phyloP scores from a whole-genome alignment of 2,329 filamentous ascomycete genomes.

The Ascosphaera pollenicola region DNA sequence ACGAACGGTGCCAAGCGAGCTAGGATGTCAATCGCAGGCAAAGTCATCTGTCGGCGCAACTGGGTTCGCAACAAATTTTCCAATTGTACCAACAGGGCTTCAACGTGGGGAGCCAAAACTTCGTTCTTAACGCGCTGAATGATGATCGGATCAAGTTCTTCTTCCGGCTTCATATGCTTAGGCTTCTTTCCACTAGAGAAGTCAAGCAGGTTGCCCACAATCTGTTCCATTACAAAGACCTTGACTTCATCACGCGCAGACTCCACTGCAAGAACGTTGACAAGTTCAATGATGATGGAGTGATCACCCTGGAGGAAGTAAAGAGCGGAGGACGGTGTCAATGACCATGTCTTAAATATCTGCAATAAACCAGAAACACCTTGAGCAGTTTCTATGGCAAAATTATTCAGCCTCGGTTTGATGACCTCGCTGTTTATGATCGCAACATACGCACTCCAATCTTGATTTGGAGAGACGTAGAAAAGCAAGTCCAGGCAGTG shows the following conservation, averaged over 20 bases:
- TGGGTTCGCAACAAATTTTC: slow-evolving; percentile 32
- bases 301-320: slow-evolving; percentile 44
- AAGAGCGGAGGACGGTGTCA: slow-evolving; percentile 38
- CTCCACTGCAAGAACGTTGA: slow-evolving; percentile 46
- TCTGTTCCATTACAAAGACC: slow-evolving; percentile 49
- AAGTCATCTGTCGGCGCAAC: slow-evolving; percentile 51
- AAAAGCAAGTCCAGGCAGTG: slow-evolving; percentile 69
- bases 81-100: slow-evolving; percentile 35
- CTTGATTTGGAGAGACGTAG: slow-evolving; percentile 43
- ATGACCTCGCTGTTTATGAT: slow-evolving; percentile 55
- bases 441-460: slow-evolving; percentile 51
- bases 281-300: slow-evolving; percentile 42
- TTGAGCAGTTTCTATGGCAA: slow-evolving; percentile 71
- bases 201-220: slow-evolving; percentile 47
- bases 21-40: slow-evolving; percentile 56
- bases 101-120: slow-evolving; percentile 35
- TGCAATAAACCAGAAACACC: slow-evolving; percentile 65
- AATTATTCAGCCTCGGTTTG: slow-evolving; percentile 51
- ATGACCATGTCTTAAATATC: slow-evolving; percentile 63
- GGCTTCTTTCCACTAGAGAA: slow-evolving; percentile 30
- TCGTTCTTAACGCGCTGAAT: slow-evolving; percentile 14
- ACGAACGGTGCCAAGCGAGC: slow-evolving; percentile 55
- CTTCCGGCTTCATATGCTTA: slow-evolving; percentile 24
- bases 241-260: slow-evolving; percentile 77
- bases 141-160: slow-evolving; percentile 19